These are phyloP conservation scores for Stephanodiscus triporus DNA, from an alignment of 108 stramenopile species.

Conservation along the genomic window DNA sequence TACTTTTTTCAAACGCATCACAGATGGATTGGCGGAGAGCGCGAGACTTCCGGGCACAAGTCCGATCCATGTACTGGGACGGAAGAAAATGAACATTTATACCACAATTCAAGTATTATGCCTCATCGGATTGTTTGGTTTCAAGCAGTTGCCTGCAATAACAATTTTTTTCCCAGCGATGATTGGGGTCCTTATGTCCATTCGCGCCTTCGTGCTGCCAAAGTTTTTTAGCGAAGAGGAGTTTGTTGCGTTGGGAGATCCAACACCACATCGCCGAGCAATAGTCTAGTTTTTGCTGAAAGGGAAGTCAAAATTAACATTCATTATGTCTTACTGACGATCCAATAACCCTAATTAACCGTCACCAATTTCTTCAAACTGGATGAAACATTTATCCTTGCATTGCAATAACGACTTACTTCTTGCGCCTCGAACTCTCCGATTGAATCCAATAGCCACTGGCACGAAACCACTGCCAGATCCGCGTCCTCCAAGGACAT, in stretches of 20 bases:
- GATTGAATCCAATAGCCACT: constrained; percentile 57
- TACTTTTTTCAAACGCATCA: constrained; percentile 72
- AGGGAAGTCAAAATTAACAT: too few species aligned
- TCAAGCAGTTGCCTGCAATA: constrained; percentile 89
- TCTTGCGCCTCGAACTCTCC: constrained; percentile 38
- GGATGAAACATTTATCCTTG: too few species aligned
- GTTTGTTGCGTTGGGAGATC: constrained; percentile 75
- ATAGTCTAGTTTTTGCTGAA: background rate
- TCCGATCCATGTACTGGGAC: constrained; percentile 74
- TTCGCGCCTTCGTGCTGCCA: constrained; percentile 79
- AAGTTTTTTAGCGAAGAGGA: constrained; percentile 82
- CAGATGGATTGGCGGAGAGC: constrained; percentile 71
- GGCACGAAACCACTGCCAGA: constrained; percentile 31
- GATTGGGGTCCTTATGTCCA: constrained; percentile 89
- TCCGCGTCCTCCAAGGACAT: background rate
- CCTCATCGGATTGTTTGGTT: constrained; percentile 83
- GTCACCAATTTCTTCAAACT: too few species aligned
- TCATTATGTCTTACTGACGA: too few species aligned
- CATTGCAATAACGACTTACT: background rate
- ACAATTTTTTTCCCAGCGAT: constrained; percentile 96
- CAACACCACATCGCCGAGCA: constrained; percentile 41
- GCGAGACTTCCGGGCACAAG: constrained; percentile 62
- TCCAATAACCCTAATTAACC: too few species aligned
- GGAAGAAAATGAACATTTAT: constrained; percentile 75
- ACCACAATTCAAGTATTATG: constrained; percentile 71